These are phyloP conservation scores for Blastocystis sp. DNA, from an alignment of 352 stramenopile species.

Conservation along the genomic window DNA sequence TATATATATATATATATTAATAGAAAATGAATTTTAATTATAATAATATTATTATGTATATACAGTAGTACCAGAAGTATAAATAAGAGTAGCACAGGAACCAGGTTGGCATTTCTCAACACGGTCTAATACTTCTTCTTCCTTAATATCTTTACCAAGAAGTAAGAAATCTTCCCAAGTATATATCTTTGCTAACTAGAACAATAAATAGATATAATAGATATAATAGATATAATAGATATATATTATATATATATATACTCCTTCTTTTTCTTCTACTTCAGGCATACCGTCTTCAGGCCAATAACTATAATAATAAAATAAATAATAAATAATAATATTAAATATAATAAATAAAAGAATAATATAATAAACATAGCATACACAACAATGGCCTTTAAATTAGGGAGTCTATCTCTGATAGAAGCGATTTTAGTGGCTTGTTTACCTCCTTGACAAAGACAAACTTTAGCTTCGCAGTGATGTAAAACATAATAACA, in stretches of 20 bases:
- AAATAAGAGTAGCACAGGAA: conserved; percentile 52
- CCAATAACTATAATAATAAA: too few relatives aligned
- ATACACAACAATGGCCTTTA: conserved; percentile 77
- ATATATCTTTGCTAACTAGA: conserved; percentile 44
- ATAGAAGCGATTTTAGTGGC: conserved; percentile 75
- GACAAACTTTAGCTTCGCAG: conserved; percentile 68
- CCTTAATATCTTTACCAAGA: conserved; percentile 38
- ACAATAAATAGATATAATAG: too few relatives aligned
- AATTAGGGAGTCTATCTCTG: conserved; percentile 57
- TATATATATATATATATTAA: conserved; percentile 28
- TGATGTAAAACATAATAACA: conserved; percentile 77
- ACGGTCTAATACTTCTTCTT: conserved; percentile 29
- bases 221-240: too few relatives aligned
- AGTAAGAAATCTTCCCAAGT: conserved; percentile 50
- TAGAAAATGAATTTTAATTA: neutral
- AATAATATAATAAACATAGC: too few relatives aligned
- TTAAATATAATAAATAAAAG: too few relatives aligned
- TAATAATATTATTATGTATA: neutral
- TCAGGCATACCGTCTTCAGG: conserved; percentile 42
- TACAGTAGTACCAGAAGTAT: conserved; percentile 27
- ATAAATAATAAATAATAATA: conserved; percentile 51
- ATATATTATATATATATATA: conserved; percentile 43
- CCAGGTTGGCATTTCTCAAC: conserved; percentile 40
- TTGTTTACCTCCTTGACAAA: conserved; percentile 68
- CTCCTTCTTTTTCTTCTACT: conserved; percentile 46